These are phyloP conservation scores for Pseudoperonospora humuli DNA, from an alignment of 352 stramenopile species.

Conservation along the genomic window DNA sequence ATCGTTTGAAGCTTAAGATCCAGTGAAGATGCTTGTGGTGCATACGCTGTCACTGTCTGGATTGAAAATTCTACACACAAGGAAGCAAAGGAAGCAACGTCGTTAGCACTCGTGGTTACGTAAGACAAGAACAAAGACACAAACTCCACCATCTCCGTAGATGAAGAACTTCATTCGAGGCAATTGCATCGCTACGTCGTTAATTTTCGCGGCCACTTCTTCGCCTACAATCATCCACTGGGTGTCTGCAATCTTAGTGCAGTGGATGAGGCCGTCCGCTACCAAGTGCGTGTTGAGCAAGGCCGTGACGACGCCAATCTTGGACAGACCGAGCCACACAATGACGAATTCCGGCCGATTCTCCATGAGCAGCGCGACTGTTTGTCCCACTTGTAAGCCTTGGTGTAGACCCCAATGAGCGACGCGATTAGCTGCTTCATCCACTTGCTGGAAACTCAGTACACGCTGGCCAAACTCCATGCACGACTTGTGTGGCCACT, in stretches of 20 bases:
- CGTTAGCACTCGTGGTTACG: neutral
- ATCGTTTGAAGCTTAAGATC: slow-evolving; percentile 29
- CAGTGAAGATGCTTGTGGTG: slow-evolving; percentile 38
- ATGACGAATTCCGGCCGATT: slow-evolving; percentile 81
- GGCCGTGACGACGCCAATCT: slow-evolving; percentile 76
- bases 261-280: slow-evolving; percentile 64
- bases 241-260: slow-evolving; percentile 54
- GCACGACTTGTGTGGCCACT: slow-evolving; percentile 51
- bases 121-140: neutral
- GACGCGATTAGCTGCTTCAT: slow-evolving; percentile 62
- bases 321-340: slow-evolving; percentile 76
- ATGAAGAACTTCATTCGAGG: slow-evolving; percentile 37
- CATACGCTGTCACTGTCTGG: slow-evolving; percentile 4
- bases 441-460: slow-evolving; percentile 53
- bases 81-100: neutral
- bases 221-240: slow-evolving; percentile 58
- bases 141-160: slow-evolving; percentile 38
- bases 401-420: slow-evolving; percentile 56
- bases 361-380: slow-evolving; percentile 76
- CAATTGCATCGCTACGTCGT: slow-evolving; percentile 26
- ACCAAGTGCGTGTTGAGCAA: slow-evolving; percentile 80
- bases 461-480: slow-evolving; percentile 46
- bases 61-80: slow-evolving; percentile 14
- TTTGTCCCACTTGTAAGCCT: slow-evolving; percentile 50
- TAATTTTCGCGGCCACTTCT: slow-evolving; percentile 47